A percentile compares a stretch with the other conserved stretches of the same genome.
These are phyloP conservation scores for Calonectria naviculata DNA, from an alignment of 2,329 filamentous ascomycete genomes.

Conservation along the genomic window DNA sequence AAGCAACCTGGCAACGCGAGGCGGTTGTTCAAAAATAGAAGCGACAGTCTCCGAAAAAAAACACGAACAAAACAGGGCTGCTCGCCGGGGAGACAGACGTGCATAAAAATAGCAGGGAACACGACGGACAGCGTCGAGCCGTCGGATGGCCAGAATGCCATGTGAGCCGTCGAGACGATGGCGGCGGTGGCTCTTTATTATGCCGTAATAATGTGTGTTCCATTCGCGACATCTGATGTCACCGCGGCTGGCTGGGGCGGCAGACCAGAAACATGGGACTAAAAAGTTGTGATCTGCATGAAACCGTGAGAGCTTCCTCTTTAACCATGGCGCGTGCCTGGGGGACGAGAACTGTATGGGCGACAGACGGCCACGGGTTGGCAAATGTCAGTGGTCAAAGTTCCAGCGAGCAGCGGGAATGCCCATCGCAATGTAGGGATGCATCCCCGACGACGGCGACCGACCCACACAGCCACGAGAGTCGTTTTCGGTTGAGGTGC, in stretches of 20 bases:
- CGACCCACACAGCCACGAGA: background rate
- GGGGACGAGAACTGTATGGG: background rate
- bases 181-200: background rate
- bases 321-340: background rate
- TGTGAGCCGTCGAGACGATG: background rate
- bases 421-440: constrained; percentile 4
- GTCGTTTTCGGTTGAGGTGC: background rate
- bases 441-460: background rate
- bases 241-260: background rate
- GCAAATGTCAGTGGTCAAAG: background rate
- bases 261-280: background rate
- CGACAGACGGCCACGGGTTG: too few relatives aligned
- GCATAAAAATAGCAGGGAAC: background rate
- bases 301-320: constrained; percentile 5
- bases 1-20: too few relatives aligned
- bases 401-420: background rate
- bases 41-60: background rate
- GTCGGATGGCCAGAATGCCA: background rate
- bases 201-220: background rate
- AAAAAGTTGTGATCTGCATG: background rate
- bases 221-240: background rate
- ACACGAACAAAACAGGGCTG: too few relatives aligned
- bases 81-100: background rate
- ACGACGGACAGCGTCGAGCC: background rate
- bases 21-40: too few relatives aligned